A percentile compares a stretch with the other conserved stretches of the same genome.
Evolutionary conservation across 495 filamentous ascomycete genomes (phyloP).

Genomic region (Collariella sp.): DNA sequence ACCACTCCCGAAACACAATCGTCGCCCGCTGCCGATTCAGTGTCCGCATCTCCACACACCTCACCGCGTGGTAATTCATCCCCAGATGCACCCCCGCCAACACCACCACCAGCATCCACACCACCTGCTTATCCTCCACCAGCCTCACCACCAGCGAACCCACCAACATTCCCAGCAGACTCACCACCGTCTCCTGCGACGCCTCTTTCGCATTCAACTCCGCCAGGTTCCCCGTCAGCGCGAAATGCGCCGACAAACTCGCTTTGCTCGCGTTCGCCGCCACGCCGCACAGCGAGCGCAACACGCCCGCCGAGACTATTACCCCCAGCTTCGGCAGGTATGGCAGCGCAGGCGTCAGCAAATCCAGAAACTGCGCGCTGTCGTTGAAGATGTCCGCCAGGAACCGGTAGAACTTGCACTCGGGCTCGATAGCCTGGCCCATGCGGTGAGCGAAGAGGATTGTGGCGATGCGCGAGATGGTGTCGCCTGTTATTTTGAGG

Average conservation of each 20-base stretch:
- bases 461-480: constrained; percentile 74
- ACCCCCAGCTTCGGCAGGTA: constrained; percentile 57
- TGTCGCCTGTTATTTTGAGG: constrained; percentile 78
- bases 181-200: constrained; percentile 91
- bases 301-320: constrained; percentile 65
- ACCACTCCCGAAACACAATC: constrained; percentile 59
- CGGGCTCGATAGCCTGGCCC: constrained; percentile 81
- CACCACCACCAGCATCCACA: constrained; percentile 64
- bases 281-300: constrained; percentile 80
- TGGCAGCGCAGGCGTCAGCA: constrained; percentile 73
- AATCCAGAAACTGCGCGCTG: constrained; percentile 78
- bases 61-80: constrained; percentile 80
- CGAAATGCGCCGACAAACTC: constrained; percentile 86
- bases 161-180: constrained; percentile 78
- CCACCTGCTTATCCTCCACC: constrained; percentile 60
- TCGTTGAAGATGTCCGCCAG: constrained; percentile 92
- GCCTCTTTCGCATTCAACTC: constrained; percentile 96
- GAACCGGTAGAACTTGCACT: constrained; percentile 90
- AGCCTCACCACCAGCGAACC: constrained; percentile 73
- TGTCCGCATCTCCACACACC: constrained; percentile 72
- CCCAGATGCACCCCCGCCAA: constrained; percentile 67
- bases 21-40: constrained; percentile 83
- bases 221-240: constrained; percentile 76
- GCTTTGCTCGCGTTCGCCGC: constrained; percentile 86
- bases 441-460: constrained; percentile 83